Conservation (phyloP, 208 protist species). For the Blastocrithidia nonstop region DNA sequence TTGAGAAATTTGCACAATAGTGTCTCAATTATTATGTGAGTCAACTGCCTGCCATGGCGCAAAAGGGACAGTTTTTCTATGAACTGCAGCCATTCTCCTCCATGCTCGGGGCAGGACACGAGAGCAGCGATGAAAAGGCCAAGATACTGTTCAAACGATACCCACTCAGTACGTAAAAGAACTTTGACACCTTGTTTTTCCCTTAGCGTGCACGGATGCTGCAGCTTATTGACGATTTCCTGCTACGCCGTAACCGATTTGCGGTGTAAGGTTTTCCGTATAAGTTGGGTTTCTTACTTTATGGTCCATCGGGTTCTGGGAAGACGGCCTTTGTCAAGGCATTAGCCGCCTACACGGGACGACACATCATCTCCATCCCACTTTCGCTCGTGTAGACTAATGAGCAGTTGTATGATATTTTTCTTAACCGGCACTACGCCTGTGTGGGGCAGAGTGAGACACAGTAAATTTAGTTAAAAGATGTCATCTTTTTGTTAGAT, state of each 20-base stretch:
- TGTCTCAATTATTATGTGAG: constrained; percentile 21
- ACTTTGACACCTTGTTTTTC: constrained; percentile 81
- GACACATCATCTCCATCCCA: constrained; percentile 62
- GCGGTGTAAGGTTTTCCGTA: constrained; percentile 70
- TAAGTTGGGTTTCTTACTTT: constrained; percentile 96
- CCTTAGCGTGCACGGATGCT: constrained; percentile 42
- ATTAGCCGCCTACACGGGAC: constrained; percentile 97
- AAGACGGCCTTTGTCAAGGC: constrained; percentile 98
- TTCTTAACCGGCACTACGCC: constrained; percentile 40
- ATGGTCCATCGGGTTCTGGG: constrained; percentile 92
- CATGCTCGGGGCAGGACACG: neutral
- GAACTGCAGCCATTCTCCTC: constrained; percentile 21
- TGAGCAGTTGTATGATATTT: constrained; percentile 82
- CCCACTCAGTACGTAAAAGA: constrained; percentile 51
- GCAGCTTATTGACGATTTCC: constrained; percentile 67
- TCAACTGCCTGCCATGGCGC: constrained; percentile 19
- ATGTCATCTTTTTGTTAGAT: constrained; percentile 81
- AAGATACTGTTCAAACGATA: constrained; percentile 51
- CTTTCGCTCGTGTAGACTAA: constrained; percentile 65
- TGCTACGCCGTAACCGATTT: constrained; percentile 53
- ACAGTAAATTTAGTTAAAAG: constrained; percentile 29
- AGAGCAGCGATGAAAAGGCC: no score
- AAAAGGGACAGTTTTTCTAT: constrained; percentile 13
- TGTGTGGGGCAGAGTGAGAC: constrained; percentile 41
- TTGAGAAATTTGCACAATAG: constrained; percentile 22